Conservation (phyloP, 495 filamentous ascomycete genomes). For the Usnea hakonensis region DNA sequence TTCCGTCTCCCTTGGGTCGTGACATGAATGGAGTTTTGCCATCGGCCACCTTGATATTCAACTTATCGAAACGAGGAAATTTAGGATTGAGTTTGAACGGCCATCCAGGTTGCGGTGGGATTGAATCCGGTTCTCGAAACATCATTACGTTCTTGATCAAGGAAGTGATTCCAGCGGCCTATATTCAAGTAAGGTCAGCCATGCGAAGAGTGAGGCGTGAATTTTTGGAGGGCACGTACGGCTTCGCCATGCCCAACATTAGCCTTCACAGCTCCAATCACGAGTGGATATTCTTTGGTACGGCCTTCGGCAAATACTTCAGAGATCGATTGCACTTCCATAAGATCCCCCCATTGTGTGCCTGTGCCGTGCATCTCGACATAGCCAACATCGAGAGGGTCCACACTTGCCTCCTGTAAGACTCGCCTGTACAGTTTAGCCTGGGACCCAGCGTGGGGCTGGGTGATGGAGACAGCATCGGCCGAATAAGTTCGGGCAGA, state of each 20-base stretch:
- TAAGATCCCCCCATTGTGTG: slow-evolving; percentile 36
- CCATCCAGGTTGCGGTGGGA: slow-evolving; percentile 37
- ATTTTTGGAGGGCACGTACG: neutral
- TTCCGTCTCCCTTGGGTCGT: neutral
- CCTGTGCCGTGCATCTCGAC: slow-evolving; percentile 46
- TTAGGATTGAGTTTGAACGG: slow-evolving; percentile 37
- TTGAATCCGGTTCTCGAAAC: slow-evolving; percentile 25
- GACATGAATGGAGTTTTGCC: slow-evolving; percentile 26
- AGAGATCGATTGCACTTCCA: slow-evolving; percentile 29
- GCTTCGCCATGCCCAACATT: slow-evolving; percentile 40
- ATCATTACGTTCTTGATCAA: slow-evolving; percentile 35
- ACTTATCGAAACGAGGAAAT: slow-evolving; percentile 25
- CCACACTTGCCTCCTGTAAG: slow-evolving; percentile 36
- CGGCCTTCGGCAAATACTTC: slow-evolving; percentile 27
- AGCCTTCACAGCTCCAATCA: slow-evolving; percentile 65
- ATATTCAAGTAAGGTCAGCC: neutral
- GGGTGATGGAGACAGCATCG: slow-evolving; percentile 38
- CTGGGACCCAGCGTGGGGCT: slow-evolving; percentile 43
- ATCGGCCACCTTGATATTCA: slow-evolving; percentile 33
- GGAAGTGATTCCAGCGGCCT: slow-evolving; percentile 24
- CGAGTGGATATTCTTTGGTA: slow-evolving; percentile 51
- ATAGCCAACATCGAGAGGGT: slow-evolving; percentile 42
- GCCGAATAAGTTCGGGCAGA: slow-evolving; percentile 37
- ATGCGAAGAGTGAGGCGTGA: neutral
- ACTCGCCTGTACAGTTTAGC: slow-evolving; percentile 37